Percentiles rank a stretch among this genome's conserved stretches.
Conservation (phyloP, 1,284 basidiomycete genomes). For the Ganoderma meredithae region DNA sequence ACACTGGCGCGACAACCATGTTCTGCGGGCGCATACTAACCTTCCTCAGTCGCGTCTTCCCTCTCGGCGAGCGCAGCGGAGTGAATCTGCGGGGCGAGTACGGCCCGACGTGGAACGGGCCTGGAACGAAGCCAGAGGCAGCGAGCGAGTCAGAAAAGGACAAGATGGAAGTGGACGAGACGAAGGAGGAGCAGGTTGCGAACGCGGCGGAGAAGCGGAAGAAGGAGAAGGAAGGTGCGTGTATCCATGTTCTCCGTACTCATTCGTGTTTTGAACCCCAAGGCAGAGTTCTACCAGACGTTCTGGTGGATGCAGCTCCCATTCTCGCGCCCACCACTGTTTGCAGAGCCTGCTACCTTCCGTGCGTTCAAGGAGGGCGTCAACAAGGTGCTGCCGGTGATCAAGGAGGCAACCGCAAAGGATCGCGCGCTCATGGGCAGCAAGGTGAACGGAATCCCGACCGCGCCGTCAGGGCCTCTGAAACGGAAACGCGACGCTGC, state of each 20-base stretch:
- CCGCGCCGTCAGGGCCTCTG: constrained; percentile 47
- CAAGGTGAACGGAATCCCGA: constrained; percentile 45
- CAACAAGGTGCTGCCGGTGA: constrained; percentile 74
- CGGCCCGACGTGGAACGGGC: constrained; percentile 80
- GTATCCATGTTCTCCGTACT: background rate
- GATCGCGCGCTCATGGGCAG: constrained; percentile 85
- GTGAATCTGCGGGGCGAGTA: constrained; percentile 90
- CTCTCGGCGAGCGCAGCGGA: constrained; percentile 87
- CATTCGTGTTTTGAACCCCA: constrained; percentile 10
- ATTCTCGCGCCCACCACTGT: constrained; percentile 75
- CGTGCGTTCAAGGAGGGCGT: constrained; percentile 72
- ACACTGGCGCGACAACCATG: constrained; percentile 82
- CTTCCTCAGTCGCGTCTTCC: constrained; percentile 86
- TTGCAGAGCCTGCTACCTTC: constrained; percentile 62
- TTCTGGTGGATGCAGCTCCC: constrained; percentile 88
- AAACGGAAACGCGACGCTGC: constrained; percentile 74
- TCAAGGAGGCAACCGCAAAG: constrained; percentile 84
- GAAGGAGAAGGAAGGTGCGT: constrained; percentile 70
- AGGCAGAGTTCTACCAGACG: constrained; percentile 78
- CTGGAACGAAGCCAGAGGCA: constrained; percentile 44
- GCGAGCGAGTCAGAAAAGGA: constrained; percentile 1
- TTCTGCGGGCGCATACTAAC: constrained; percentile 91
- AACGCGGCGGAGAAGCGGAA: constrained; percentile 40
- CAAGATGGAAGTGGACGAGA: constrained; percentile 48
- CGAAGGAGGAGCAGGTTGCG: constrained; percentile 45